Evolutionary conservation across 2,329 filamentous ascomycete species (phyloP).

Genomic region (Fusarium illudens): DNA sequence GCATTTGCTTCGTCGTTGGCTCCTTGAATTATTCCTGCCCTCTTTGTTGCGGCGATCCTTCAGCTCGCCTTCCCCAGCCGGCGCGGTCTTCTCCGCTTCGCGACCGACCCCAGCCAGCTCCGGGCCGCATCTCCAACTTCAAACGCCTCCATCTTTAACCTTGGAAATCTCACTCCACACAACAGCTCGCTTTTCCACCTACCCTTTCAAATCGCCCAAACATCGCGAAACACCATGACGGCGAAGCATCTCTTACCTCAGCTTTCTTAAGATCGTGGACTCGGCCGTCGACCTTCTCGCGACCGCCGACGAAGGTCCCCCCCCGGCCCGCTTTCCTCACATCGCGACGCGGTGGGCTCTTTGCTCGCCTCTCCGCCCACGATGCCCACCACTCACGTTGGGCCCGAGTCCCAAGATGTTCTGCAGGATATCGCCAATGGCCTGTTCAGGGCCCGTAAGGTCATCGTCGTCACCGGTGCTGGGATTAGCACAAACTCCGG

Average conservation of each 20-base stretch:
- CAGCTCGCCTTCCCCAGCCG: background rate
- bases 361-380: slow-evolving; percentile 36
- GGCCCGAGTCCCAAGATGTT: slow-evolving; percentile 58
- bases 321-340: slow-evolving; percentile 15
- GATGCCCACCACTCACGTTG: slow-evolving; percentile 69
- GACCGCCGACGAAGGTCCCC: slow-evolving; percentile 20
- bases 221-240: slow-evolving; percentile 32
- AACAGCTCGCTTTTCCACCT: background rate
- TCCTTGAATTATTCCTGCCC: background rate
- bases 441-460: slow-evolving; percentile 70
- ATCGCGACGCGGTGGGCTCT: slow-evolving; percentile 41
- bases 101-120: slow-evolving; percentile 30
- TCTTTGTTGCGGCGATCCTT: background rate
- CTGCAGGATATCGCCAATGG: slow-evolving; percentile 73
- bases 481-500: slow-evolving; percentile 81
- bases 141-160: slow-evolving; percentile 28
- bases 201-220: background rate
- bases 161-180: slow-evolving; percentile 33
- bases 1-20: background rate
- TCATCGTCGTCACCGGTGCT: slow-evolving; percentile 76
- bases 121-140: slow-evolving; percentile 20
- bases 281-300: slow-evolving; percentile 29
- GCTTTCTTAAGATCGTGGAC: slow-evolving; percentile 17
- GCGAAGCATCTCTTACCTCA: slow-evolving; percentile 1
- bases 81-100: slow-evolving; percentile 25